Evolutionary conservation across 2,329 filamentous ascomycete genomes (phyloP).

Genomic region (Fusarium protoensiforme): DNA sequence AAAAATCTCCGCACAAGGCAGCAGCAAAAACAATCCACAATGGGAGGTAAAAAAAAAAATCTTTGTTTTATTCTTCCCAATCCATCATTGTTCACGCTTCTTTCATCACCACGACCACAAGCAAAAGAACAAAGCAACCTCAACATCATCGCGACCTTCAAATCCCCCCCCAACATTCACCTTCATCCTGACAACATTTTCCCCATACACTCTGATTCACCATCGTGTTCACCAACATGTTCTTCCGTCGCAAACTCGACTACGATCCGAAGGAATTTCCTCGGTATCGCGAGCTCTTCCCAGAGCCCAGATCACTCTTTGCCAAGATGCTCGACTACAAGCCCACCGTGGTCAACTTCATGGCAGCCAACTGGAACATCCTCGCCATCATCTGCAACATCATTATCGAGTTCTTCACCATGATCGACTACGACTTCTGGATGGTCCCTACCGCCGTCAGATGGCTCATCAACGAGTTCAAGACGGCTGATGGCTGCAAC

Average conservation of each 20-base stretch:
- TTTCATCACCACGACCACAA: conserved; percentile 9
- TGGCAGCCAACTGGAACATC: conserved; percentile 3
- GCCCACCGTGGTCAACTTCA: not conserved
- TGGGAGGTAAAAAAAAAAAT: not conserved
- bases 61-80: not conserved
- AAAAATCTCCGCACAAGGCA: not conserved
- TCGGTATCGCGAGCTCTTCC: conserved; percentile 20
- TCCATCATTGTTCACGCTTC: not conserved
- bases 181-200: not conserved
- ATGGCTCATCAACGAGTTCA: conserved; percentile 23
- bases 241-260: conserved; percentile 1
- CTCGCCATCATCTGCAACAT: conserved; percentile 10
- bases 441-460: conserved; percentile 7
- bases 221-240: not conserved
- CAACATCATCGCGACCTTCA: not conserved
- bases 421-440: conserved; percentile 8
- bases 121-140: not conserved
- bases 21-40: not conserved
- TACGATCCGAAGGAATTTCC: conserved; percentile 33
- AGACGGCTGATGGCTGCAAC: conserved; percentile 2
- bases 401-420: conserved; percentile 13
- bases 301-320: conserved; percentile 5
- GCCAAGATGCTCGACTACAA: conserved; percentile 10
- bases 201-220: not conserved
- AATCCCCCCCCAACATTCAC: not conserved